These are phyloP conservation scores for Nitzschia sp. DNA, from an alignment of 108 stramenopile genomes.

Conservation along the genomic window DNA sequence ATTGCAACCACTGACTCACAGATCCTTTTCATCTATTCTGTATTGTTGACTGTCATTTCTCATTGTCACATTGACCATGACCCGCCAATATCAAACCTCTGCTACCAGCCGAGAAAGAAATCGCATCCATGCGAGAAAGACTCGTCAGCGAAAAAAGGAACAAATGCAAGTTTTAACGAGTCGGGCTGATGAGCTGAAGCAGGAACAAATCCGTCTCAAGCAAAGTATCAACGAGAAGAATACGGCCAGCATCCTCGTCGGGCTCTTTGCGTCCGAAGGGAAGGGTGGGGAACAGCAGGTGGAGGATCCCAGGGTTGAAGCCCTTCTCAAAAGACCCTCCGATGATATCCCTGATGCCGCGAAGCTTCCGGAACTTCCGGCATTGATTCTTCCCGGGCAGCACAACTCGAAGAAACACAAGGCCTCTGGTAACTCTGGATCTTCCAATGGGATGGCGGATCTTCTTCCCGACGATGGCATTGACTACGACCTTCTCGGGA, in stretches of 20 bases:
- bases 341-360: conserved; percentile 81
- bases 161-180: conserved; percentile 71
- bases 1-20: conserved; percentile 14
- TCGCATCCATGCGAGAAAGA: conserved; percentile 93
- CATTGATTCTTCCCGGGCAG: conserved; percentile 77
- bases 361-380: conserved; percentile 74
- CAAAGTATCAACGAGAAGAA: conserved; percentile 87
- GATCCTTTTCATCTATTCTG: not conserved
- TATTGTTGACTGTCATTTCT: not conserved
- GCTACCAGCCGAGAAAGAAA: conserved; percentile 75
- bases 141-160: conserved; percentile 94
- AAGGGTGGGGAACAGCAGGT: conserved; percentile 14
- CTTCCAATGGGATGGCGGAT: conserved; percentile 23
- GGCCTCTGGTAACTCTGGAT: conserved; percentile 8
- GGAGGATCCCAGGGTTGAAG: conserved; percentile 71
- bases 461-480: conserved; percentile 77
- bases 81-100: conserved; percentile 36
- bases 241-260: conserved; percentile 86
- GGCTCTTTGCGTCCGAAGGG: conserved; percentile 47
- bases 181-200: conserved; percentile 58
- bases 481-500: conserved; percentile 78
- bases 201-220: conserved; percentile 73
- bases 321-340: conserved; percentile 48
- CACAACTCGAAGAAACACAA: conserved; percentile 61
- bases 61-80: conserved; percentile 2